phyloP scores from a whole-genome alignment of 2,329 filamentous ascomycete species.

The Sclerotinia sclerotiorum region DNA sequence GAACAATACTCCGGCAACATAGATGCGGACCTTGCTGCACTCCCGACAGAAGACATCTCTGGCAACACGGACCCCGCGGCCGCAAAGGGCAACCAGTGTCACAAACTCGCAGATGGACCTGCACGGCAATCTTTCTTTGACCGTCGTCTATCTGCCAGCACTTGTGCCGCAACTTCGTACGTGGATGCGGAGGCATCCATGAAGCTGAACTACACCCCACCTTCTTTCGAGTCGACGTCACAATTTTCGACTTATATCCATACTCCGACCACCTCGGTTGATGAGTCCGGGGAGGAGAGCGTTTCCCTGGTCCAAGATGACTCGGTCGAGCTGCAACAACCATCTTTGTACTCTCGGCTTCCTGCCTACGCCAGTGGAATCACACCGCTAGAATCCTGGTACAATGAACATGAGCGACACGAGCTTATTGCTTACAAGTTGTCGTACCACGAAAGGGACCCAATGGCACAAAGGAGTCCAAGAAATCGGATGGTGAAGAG shows the following conservation, averaged over 20 bases:
- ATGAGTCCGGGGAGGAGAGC: no score
- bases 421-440: constrained; percentile 1
- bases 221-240: neutral
- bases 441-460: neutral
- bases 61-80: neutral
- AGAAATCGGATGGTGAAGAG: neutral
- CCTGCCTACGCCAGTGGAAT: neutral
- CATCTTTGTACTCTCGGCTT: neutral
- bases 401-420: neutral
- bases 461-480: neutral
- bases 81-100: no score
- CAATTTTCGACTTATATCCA: neutral
- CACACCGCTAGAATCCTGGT: constrained; percentile 6
- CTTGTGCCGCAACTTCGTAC: neutral
- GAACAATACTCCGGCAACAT: neutral
- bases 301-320: neutral
- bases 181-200: constrained; percentile 2
- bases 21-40: neutral
- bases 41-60: no score
- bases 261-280: neutral
- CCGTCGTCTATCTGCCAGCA: neutral
- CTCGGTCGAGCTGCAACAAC: neutral
- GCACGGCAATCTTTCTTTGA: neutral
- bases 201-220: neutral
- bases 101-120: neutral